Percentiles rank a stretch among this genome's conserved stretches.
These are phyloP conservation scores for Raddia guianensis DNA, from an alignment of 176 grass and related monocot species.

Conservation along the genomic window DNA sequence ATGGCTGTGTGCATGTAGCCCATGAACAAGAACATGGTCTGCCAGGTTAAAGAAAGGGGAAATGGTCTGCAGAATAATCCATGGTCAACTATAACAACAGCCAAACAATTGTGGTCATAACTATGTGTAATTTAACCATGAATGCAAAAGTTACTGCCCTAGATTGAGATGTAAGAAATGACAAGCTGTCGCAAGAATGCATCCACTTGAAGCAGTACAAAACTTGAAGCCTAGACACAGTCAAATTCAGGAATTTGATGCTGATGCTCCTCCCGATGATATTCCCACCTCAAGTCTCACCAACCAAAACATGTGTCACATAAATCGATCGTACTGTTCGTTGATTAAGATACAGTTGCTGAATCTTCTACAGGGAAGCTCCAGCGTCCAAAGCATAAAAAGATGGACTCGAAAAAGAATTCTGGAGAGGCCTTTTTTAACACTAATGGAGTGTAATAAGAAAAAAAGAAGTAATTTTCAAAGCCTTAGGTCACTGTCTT, in stretches of 20 bases:
- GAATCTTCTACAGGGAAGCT: conserved; percentile 34
- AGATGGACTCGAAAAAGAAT: background rate
- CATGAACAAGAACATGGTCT: conserved; percentile 46
- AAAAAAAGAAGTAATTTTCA: conserved; percentile 13
- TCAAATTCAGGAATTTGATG: conserved; percentile 45
- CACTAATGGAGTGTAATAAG: background rate
- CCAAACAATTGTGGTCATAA: conserved; percentile 26
- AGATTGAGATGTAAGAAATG: conserved; percentile 21
- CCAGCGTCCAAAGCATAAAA: conserved; percentile 9
- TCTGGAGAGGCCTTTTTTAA: conserved; percentile 9
- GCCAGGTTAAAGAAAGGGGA: background rate
- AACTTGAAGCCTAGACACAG: conserved; percentile 35
- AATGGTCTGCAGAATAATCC: conserved; percentile 32
- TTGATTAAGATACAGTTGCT: conserved; percentile 23
- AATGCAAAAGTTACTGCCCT: conserved; percentile 17
- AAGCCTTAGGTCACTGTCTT: conserved; percentile 33
- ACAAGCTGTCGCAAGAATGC: background rate
- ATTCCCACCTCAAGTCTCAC: conserved; percentile 26
- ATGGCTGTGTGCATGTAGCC: conserved; percentile 20
- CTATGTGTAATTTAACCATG: background rate
- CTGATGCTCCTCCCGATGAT: conserved; percentile 30
- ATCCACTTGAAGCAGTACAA: conserved; percentile 28
- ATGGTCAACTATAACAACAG: conserved; percentile 40
- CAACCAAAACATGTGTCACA: conserved; percentile 44
- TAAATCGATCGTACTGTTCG: background rate